Conservation (phyloP, 2,329 filamentous ascomycete genomes). For the Fusarium aywerte region DNA sequence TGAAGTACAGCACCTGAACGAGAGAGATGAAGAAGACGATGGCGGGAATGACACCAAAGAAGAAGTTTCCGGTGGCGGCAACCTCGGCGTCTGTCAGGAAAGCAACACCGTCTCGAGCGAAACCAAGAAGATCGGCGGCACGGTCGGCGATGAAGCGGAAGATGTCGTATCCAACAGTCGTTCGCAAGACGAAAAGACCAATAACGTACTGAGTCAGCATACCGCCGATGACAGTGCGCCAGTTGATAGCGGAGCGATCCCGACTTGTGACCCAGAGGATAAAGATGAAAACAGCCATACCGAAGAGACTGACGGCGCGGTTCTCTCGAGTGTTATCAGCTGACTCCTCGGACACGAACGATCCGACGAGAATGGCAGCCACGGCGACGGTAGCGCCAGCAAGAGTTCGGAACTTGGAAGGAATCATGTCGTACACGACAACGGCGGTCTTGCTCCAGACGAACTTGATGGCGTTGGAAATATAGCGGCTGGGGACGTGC, state of each 20-base stretch:
- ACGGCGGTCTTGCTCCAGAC: constrained; percentile 74
- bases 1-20: constrained; percentile 87
- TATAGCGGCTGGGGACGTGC: constrained; percentile 73
- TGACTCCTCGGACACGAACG: constrained; percentile 77
- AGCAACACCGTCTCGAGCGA: constrained; percentile 75
- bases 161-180: constrained; percentile 84
- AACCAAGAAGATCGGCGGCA: constrained; percentile 78
- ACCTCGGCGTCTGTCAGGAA: constrained; percentile 70
- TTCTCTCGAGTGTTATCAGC: constrained; percentile 82
- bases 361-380: constrained; percentile 78
- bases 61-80: constrained; percentile 70
- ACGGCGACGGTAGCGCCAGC: constrained; percentile 72
- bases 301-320: constrained; percentile 83
- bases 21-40: constrained; percentile 97
- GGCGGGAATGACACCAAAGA: constrained; percentile 82
- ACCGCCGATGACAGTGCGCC: constrained; percentile 86
- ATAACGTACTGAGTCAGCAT: constrained; percentile 91
- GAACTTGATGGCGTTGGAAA: constrained; percentile 73
- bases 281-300: constrained; percentile 76
- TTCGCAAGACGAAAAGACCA: constrained; percentile 87
- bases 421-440: constrained; percentile 69
- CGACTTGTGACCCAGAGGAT: constrained; percentile 76
- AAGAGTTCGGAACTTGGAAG: constrained; percentile 71
- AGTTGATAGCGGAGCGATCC: constrained; percentile 71
- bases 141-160: constrained; percentile 87